phyloP scores from a whole-genome alignment of 495 filamentous ascomycete species.

The Cercophora scortea region DNA sequence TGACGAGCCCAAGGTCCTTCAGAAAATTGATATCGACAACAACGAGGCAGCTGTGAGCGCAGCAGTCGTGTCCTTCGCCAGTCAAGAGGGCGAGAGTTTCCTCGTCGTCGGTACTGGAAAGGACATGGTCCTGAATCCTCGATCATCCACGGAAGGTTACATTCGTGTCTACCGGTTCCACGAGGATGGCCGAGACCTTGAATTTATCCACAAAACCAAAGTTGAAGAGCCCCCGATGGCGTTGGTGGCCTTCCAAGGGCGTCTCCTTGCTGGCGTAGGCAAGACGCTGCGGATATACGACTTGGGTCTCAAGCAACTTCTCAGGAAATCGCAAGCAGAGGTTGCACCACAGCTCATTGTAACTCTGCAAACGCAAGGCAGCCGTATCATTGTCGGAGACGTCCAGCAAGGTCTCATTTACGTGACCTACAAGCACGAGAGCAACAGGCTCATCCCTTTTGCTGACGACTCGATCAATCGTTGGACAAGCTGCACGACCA shows the following conservation, averaged over 20 bases:
- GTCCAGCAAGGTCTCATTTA: conserved; percentile 85
- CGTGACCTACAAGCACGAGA: conserved; percentile 86
- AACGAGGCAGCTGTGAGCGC: conserved; percentile 91
- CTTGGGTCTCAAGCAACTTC: conserved; percentile 79
- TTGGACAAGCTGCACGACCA: conserved; percentile 79
- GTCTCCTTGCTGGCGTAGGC: conserved; percentile 77
- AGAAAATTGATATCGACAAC: conserved; percentile 70
- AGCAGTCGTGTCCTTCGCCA: conserved; percentile 73
- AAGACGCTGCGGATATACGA: conserved; percentile 80
- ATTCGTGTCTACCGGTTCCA: conserved; percentile 92
- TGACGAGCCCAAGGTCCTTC: conserved; percentile 58
- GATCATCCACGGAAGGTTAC: conserved; percentile 66
- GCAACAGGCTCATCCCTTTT: conserved; percentile 87
- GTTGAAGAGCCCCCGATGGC: conserved; percentile 84
- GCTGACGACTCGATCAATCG: conserved; percentile 81
- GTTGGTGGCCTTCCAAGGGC: conserved; percentile 84
- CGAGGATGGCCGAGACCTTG: conserved; percentile 74
- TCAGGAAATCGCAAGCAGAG: conserved; percentile 81
- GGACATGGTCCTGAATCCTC: conserved; percentile 71
- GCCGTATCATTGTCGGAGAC: conserved; percentile 84
- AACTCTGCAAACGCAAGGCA: conserved; percentile 83
- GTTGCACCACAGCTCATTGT: conserved; percentile 78
- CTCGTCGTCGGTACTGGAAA: conserved; percentile 89
- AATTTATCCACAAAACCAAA: conserved; percentile 94
- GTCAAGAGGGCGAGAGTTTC: conserved; percentile 83